phyloP scores from a whole-genome alignment of 345 rosid species.

The Raphanus raphanistrum region DNA sequence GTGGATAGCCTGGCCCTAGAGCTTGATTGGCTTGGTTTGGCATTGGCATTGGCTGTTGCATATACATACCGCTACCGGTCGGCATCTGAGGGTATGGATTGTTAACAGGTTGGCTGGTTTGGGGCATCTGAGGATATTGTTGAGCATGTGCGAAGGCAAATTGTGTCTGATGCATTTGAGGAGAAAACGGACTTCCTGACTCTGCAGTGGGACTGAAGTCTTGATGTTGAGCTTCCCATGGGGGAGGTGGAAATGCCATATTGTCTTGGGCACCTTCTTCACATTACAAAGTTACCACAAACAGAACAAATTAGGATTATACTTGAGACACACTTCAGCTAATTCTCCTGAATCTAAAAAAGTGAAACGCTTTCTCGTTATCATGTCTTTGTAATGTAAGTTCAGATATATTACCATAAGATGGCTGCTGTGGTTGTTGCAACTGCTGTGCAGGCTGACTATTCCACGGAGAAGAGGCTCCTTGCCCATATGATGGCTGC shows the following conservation, averaged over 20 bases:
- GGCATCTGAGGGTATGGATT: conserved; percentile 49
- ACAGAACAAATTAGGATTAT: conserved; percentile 9
- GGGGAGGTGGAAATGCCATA: conserved; percentile 83
- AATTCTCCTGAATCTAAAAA: neutral
- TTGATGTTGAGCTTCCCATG: conserved; percentile 89
- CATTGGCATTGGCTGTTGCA: conserved; percentile 66
- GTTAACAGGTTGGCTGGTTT: conserved; percentile 51
- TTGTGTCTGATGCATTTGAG: conserved; percentile 58
- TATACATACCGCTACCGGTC: conserved; percentile 54
- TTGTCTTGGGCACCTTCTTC: conserved; percentile 59
- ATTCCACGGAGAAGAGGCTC: conserved; percentile 63
- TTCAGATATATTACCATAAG: conserved; percentile 51
- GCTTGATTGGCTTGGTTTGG: conserved; percentile 40
- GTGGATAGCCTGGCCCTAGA: conserved; percentile 34
- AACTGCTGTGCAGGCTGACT: conserved; percentile 50
- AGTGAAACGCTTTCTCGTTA: conserved; percentile 16
- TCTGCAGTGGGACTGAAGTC: conserved; percentile 57
- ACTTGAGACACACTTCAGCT: neutral
- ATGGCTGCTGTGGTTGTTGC: conserved; percentile 56
- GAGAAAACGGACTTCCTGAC: conserved; percentile 58
- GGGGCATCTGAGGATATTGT: conserved; percentile 55
- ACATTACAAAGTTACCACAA: conserved; percentile 28
- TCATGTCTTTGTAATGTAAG: conserved; percentile 10
- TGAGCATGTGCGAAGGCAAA: conserved; percentile 46
- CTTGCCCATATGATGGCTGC: conserved; percentile 61